phyloP scores from a whole-genome alignment of 2,329 filamentous ascomycete genomes.

The Colletotrichum kahawae region DNA sequence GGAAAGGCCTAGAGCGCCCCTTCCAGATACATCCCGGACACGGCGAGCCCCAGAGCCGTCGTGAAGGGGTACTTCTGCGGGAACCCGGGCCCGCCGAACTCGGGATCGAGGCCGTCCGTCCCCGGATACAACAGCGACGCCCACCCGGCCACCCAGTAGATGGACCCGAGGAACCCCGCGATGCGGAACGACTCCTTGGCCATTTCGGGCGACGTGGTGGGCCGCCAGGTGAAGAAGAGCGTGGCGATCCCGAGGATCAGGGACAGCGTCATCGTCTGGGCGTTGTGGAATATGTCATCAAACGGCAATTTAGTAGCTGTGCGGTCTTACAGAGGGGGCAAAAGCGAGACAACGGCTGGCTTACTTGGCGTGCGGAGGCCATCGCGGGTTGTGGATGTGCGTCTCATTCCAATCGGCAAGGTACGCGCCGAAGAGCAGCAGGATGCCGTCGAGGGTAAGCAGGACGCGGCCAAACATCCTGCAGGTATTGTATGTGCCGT shows the following conservation, averaged over 20 bases:
- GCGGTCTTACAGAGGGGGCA: neutral
- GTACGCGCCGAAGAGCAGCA: conserved; percentile 41
- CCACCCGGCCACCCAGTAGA: conserved; percentile 48
- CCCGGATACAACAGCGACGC: conserved; percentile 40
- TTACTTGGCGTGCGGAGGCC: conserved; percentile 51
- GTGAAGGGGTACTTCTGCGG: conserved; percentile 35
- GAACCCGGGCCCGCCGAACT: conserved; percentile 48
- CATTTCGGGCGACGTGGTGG: conserved; percentile 24
- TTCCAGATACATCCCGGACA: conserved; percentile 12
- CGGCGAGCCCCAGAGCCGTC: neutral
- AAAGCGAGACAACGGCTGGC: too few species aligned
- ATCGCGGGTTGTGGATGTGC: conserved; percentile 48
- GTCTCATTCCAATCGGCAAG: conserved; percentile 44
- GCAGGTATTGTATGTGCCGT: neutral
- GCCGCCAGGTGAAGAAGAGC: conserved; percentile 44
- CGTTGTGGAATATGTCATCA: conserved; percentile 42
- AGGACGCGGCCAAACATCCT: conserved; percentile 40
- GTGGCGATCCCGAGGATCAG: conserved; percentile 41
- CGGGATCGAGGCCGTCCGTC: conserved; percentile 44
- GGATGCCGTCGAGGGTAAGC: conserved; percentile 43
- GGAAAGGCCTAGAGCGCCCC: neutral
- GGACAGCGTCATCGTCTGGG: conserved; percentile 46
- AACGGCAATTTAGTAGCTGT: neutral
- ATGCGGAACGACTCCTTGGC: conserved; percentile 34
- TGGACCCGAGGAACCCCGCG: conserved; percentile 40